A percentile compares a stretch with the other conserved stretches of the same genome.
These are phyloP conservation scores for Candida tammaniensis DNA, from an alignment of 805 yeast genomes.

Conservation along the genomic window DNA sequence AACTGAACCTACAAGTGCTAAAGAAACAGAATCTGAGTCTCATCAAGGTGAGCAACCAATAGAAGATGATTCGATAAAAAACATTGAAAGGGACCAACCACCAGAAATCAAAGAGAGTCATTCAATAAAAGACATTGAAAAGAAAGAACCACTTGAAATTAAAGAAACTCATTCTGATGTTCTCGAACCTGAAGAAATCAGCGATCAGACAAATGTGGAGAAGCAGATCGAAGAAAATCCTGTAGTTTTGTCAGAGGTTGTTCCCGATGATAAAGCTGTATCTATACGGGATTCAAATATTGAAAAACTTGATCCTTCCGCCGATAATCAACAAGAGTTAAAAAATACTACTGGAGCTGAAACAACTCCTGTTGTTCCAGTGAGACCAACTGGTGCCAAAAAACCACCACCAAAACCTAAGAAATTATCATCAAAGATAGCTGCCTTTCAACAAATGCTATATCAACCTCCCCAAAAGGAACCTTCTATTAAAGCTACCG, in stretches of 20 bases:
- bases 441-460: slow-evolving; percentile 78
- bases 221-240: neutral
- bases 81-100: neutral
- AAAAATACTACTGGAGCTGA: neutral
- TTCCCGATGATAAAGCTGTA: too few species aligned
- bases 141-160: neutral
- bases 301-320: too few species aligned
- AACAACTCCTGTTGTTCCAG: slow-evolving; percentile 4
- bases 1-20: slow-evolving; percentile 7
- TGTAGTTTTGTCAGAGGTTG: too few species aligned
- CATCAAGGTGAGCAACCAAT: too few species aligned
- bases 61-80: neutral
- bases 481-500: too few species aligned
- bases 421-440: slow-evolving; percentile 74
- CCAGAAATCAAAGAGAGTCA: neutral
- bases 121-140: neutral
- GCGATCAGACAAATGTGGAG: neutral
- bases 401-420: slow-evolving; percentile 70
- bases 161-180: neutral
- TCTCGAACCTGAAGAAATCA: neutral
- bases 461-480: slow-evolving; percentile 28
- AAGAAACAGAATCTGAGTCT: slow-evolving; percentile 8
- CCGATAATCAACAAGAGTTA: too few species aligned
- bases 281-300: too few species aligned
- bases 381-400: slow-evolving; percentile 11